phyloP scores from a whole-genome alignment of 306 rosid genomes.

The Crotalaria pallida region DNA sequence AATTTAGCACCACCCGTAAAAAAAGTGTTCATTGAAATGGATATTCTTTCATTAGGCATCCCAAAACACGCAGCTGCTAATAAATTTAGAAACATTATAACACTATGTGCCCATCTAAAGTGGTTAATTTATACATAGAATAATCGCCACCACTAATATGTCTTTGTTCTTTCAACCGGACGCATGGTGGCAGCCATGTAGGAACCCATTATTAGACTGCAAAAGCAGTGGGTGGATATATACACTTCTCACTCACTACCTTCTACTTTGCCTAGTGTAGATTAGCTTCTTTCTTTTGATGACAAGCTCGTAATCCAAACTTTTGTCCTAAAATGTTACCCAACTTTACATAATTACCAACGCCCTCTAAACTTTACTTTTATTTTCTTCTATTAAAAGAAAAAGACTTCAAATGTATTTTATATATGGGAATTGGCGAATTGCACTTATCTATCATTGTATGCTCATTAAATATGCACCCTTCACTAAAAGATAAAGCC shows the following conservation, averaged over 20 bases:
- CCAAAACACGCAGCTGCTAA: not conserved
- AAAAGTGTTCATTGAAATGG: not conserved
- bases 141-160: not conserved
- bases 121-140: not conserved
- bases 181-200: slow-evolving; percentile 48
- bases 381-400: not conserved
- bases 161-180: not conserved
- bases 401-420: not conserved
- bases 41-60: not conserved
- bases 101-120: not conserved
- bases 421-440: slow-evolving; percentile 9
- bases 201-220: slow-evolving; percentile 29
- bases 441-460: slow-evolving; percentile 14
- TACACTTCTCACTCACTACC: slow-evolving; percentile 35
- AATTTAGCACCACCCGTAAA: not conserved
- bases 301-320: slow-evolving; percentile 20
- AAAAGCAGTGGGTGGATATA: slow-evolving; percentile 28
- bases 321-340: slow-evolving; percentile 27
- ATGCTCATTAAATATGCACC: slow-evolving; percentile 18
- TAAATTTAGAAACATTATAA: not conserved
- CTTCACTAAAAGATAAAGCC: not conserved
- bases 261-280: slow-evolving; percentile 32
- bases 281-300: slow-evolving; percentile 31
- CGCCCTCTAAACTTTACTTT: not conserved
- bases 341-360: slow-evolving; percentile 16